These are phyloP conservation scores for Dicorynia guianensis DNA, from an alignment of 306 rosid genomes.

Conservation along the genomic window DNA sequence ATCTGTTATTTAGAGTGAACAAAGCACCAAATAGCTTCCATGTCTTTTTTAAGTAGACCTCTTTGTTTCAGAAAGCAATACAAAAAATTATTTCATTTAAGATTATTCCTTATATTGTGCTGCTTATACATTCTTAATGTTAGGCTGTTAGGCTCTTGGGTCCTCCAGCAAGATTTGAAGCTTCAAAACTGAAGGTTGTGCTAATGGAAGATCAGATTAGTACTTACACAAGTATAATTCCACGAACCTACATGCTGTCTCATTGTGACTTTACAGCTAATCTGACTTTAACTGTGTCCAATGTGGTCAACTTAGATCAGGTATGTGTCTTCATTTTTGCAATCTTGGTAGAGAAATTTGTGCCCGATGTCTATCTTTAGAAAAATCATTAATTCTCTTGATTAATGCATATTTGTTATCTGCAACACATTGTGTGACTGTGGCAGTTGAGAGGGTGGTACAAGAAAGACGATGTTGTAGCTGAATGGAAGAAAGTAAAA, in stretches of 20 bases:
- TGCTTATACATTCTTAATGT: not conserved
- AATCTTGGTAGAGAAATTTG: not conserved
- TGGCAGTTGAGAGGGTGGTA: constrained; percentile 94
- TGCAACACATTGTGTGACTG: constrained; percentile 21
- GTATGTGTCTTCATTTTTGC: constrained; percentile 47
- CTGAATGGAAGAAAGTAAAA: constrained; percentile 95
- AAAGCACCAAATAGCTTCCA: constrained; percentile 25
- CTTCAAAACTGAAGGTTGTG: constrained; percentile 88
- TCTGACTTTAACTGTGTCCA: constrained; percentile 87
- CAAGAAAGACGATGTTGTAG: constrained; percentile 92
- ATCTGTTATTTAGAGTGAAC: constrained; percentile 3
- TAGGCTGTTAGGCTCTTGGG: constrained; percentile 84
- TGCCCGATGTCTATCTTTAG: not conserved
- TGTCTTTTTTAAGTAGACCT: constrained; percentile 19
- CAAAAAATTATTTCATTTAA: not conserved
- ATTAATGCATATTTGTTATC: not conserved
- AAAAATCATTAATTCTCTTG: not conserved
- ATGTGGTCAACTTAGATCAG: constrained; percentile 93
- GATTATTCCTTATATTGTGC: constrained; percentile 28
- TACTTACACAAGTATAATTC: constrained; percentile 68
- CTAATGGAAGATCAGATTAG: constrained; percentile 62
- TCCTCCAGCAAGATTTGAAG: constrained; percentile 83
- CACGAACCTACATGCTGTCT: constrained; percentile 91
- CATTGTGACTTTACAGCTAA: constrained; percentile 98
- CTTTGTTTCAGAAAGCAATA: constrained; percentile 11